Percentiles rank a stretch among this genome's conserved stretches.
Conservation (phyloP, 192 early-diverging fungal genomes). For the Linnemannia elongata region DNA sequence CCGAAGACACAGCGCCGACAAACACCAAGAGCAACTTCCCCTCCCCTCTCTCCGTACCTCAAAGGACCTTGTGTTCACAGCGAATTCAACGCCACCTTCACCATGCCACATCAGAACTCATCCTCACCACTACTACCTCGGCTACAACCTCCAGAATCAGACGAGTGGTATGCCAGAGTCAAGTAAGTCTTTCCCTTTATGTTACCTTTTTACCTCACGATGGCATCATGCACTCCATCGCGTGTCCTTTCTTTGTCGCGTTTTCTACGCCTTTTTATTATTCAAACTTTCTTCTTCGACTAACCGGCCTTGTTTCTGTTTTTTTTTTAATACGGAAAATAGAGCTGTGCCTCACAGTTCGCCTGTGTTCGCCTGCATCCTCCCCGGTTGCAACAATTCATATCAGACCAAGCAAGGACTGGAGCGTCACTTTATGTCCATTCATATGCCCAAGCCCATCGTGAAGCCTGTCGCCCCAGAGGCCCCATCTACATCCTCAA, state of each 20-base stretch:
- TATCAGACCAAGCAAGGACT: constrained; percentile 55
- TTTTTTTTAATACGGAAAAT: not conserved
- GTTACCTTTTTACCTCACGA: not conserved
- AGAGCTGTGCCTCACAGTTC: constrained; percentile 37
- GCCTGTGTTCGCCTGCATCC: constrained; percentile 34
- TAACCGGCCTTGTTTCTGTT: not conserved
- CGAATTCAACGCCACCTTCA: not conserved
- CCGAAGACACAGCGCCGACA: not conserved
- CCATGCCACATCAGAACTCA: constrained; percentile 2
- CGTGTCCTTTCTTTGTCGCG: not conserved
- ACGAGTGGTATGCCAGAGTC: constrained; percentile 35
- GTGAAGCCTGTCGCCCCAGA: not conserved
- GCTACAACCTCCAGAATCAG: constrained; percentile 10
- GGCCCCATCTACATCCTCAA: not conserved
- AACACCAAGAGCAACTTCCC: not conserved
- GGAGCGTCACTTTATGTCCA: constrained; percentile 43
- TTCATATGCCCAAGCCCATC: constrained; percentile 36
- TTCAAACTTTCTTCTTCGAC: not conserved
- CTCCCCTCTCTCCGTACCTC: not conserved
- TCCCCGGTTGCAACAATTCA: constrained; percentile 46
- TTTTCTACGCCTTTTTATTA: not conserved
- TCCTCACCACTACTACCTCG: not conserved
- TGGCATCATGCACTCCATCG: not conserved
- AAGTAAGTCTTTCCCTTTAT: constrained; percentile 26
- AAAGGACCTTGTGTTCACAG: not conserved